Percentiles rank a stretch among this genome's conserved stretches.
Conservation (phyloP, 331 rosid species). For the Malus hybrid region DNA sequence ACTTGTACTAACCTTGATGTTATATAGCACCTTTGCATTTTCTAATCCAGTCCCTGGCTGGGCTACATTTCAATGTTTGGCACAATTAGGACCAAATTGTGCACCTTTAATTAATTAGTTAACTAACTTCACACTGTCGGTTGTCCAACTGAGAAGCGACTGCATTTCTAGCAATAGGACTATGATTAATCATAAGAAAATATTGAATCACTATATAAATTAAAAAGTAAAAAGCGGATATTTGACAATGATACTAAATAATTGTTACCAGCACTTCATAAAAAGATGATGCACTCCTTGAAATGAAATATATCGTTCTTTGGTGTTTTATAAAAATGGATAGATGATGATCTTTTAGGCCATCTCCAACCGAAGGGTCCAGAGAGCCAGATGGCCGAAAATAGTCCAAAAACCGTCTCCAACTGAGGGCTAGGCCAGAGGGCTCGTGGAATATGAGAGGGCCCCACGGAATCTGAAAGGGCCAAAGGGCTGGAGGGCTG, state of each 20-base stretch:
- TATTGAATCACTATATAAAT: background rate
- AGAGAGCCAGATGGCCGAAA: too few species aligned
- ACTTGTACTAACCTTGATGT: constrained; percentile 31
- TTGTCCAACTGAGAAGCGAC: background rate
- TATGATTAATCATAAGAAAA: background rate
- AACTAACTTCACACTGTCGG: background rate
- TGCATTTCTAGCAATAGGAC: background rate
- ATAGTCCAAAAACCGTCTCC: too few species aligned
- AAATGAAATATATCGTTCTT: background rate
- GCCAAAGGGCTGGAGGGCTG: too few species aligned
- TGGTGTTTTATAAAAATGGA: background rate
- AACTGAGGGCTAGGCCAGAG: too few species aligned
- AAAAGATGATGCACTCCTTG: background rate
- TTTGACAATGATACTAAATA: background rate
- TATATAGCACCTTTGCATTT: constrained; percentile 40
- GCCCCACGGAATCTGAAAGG: too few species aligned
- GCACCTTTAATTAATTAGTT: background rate
- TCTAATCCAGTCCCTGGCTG: background rate
- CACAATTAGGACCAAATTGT: background rate
- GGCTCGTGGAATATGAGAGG: too few species aligned
- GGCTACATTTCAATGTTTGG: background rate
- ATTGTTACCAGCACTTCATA: background rate
- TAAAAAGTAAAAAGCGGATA: background rate
- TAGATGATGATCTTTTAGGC: too few species aligned
- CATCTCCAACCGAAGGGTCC: too few species aligned